These are phyloP conservation scores for Fusarium multiceps DNA, from an alignment of 2,329 filamentous ascomycete genomes.

Conservation along the genomic window DNA sequence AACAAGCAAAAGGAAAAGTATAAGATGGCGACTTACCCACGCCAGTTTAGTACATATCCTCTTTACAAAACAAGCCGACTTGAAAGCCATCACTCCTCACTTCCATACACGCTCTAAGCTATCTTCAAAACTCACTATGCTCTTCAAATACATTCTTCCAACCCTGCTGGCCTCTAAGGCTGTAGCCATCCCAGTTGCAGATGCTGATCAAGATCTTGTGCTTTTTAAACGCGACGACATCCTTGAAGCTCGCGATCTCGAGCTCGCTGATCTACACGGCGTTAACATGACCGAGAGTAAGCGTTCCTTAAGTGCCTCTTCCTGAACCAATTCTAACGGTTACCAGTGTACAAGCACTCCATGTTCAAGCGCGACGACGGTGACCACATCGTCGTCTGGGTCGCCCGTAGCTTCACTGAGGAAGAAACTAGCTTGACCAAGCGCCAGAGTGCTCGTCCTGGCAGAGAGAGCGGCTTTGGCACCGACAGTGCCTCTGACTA, in stretches of 20 bases:
- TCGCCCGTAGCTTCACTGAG: neutral
- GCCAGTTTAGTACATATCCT: neutral
- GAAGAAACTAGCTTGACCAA: neutral
- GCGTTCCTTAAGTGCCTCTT: no score
- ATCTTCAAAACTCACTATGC: neutral
- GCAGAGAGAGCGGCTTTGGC: neutral
- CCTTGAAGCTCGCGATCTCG: neutral
- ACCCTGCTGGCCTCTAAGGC: neutral
- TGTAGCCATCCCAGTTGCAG: neutral
- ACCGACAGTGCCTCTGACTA: neutral
- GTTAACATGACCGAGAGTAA: neutral
- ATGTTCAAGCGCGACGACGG: neutral
- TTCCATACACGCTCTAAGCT: neutral
- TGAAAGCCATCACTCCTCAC: rapidly evolving
- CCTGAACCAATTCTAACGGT: no score
- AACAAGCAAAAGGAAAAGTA: no score
- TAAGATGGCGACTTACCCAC: no score
- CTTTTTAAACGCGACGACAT: neutral
- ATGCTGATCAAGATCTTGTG: neutral
- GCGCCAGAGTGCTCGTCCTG: neutral
- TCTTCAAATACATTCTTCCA: neutral
- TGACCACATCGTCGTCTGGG: neutral
- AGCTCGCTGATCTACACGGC: neutral
- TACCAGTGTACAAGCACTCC: neutral
- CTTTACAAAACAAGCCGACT: neutral